These are phyloP conservation scores for Candida vaughaniae DNA, from an alignment of 805 yeast genomes.

Conservation along the genomic window DNA sequence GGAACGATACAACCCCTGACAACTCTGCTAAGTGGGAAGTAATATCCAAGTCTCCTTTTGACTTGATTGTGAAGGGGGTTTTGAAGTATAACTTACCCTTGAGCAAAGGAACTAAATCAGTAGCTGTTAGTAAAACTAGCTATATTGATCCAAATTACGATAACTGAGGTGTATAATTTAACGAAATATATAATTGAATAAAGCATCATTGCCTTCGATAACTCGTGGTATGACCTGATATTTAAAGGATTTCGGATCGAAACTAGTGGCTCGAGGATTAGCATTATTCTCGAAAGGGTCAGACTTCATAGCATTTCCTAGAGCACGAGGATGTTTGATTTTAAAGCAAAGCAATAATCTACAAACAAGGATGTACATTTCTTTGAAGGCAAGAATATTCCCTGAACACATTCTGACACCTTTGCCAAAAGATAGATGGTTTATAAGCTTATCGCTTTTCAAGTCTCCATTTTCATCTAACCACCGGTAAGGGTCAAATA, in stretches of 20 bases:
- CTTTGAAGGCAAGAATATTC: conserved; percentile 59
- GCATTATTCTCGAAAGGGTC: conserved; percentile 53
- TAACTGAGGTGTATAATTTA: not conserved
- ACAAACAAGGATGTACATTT: conserved; percentile 57
- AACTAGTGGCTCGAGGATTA: conserved; percentile 57
- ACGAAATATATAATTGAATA: conserved; percentile 15
- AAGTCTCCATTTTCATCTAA: conserved; percentile 22
- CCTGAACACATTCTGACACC: conserved; percentile 79
- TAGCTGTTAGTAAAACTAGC: conserved; percentile 59
- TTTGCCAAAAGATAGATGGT: conserved; percentile 62
- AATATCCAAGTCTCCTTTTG: conserved; percentile 78
- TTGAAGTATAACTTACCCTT: conserved; percentile 76
- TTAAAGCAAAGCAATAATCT: conserved; percentile 53
- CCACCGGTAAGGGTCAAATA: conserved; percentile 56
- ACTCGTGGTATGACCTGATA: conserved; percentile 24
- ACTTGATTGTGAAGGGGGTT: conserved; percentile 78
- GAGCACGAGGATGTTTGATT: conserved; percentile 41
- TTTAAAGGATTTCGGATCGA: conserved; percentile 53
- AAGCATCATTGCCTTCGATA: conserved; percentile 18
- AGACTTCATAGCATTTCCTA: conserved; percentile 33
- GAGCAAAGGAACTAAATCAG: conserved; percentile 46
- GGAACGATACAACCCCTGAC: conserved; percentile 28
- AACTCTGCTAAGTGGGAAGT: conserved; percentile 66
- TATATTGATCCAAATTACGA: conserved; percentile 50
- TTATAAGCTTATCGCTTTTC: conserved; percentile 14